These are phyloP conservation scores for Thalassiosira sp. DNA, from an alignment of 352 stramenopile genomes.

Conservation along the genomic window DNA sequence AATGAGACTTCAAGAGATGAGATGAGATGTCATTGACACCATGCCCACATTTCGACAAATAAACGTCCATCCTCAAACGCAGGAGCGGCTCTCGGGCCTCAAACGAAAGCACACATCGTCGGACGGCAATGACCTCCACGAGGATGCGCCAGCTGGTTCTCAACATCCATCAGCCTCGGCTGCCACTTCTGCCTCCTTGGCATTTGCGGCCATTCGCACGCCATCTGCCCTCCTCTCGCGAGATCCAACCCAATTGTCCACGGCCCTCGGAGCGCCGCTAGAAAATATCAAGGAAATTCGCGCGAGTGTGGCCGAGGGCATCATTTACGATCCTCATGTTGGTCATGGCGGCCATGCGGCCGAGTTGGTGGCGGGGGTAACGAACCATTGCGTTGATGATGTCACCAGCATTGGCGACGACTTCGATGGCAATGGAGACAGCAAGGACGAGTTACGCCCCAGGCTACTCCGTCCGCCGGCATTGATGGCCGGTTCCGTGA, in stretches of 20 bases:
- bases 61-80: conserved; percentile 18
- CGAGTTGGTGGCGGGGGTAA: conserved; percentile 12
- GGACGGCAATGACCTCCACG: neutral
- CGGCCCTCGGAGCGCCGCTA: conserved; percentile 11
- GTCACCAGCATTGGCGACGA: too few species aligned
- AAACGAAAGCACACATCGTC: conserved; percentile 7
- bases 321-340: conserved; percentile 31
- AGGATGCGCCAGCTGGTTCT: neutral
- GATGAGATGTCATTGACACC: too few species aligned
- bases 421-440: too few species aligned
- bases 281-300: conserved; percentile 31
- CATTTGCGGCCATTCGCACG: conserved; percentile 33
- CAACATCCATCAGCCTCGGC: neutral
- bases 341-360: conserved; percentile 26
- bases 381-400: conserved; percentile 10
- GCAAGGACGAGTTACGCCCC: neutral
- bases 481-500: conserved; percentile 39
- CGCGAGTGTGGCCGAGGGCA: conserved; percentile 24
- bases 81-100: conserved; percentile 15
- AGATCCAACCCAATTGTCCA: conserved; percentile 38
- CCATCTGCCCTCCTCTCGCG: conserved; percentile 54
- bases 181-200: neutral
- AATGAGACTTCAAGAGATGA: too few species aligned
- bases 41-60: conserved; percentile 23
- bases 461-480: conserved; percentile 10